These are phyloP conservation scores for Venturia aucupariae DNA, from an alignment of 2,329 filamentous ascomycete species.

Conservation along the genomic window DNA sequence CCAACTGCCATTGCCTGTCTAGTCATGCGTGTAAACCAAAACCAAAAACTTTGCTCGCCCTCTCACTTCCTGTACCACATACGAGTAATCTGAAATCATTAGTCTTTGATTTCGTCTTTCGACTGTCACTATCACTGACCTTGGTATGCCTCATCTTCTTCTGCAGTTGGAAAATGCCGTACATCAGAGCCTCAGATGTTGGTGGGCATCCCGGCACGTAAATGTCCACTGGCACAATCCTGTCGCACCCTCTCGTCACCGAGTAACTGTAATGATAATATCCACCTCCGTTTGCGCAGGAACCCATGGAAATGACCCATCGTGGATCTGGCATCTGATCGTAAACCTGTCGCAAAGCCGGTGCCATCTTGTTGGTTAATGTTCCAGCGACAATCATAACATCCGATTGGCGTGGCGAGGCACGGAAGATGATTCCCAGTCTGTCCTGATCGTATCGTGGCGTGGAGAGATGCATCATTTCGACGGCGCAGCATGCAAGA, in stretches of 20 bases:
- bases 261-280: slow-evolving; percentile 85
- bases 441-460: slow-evolving; percentile 90
- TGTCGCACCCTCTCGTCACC: slow-evolving; percentile 67
- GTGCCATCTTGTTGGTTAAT: slow-evolving; percentile 93
- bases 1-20: not conserved
- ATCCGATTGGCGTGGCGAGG: slow-evolving; percentile 80
- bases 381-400: slow-evolving; percentile 94
- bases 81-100: slow-evolving; percentile 35
- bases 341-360: slow-evolving; percentile 81
- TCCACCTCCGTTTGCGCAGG: slow-evolving; percentile 74
- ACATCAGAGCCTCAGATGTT: slow-evolving; percentile 45
- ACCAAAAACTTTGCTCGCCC: not conserved
- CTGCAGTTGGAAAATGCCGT: slow-evolving; percentile 65
- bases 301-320: slow-evolving; percentile 81
- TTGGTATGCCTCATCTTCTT: slow-evolving; percentile 61
- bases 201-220: slow-evolving; percentile 68
- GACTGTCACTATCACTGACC: slow-evolving; percentile 9
- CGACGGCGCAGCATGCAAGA: slow-evolving; percentile 80
- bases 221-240: slow-evolving; percentile 74
- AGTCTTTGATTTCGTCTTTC: not conserved
- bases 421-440: slow-evolving; percentile 84
- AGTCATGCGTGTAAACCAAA: not conserved
- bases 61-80: slow-evolving; percentile 49
- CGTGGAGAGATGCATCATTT: slow-evolving; percentile 91
- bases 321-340: slow-evolving; percentile 91